phyloP scores from a whole-genome alignment of 164 flowering plant genomes.

The Stephania yunnanensis region DNA sequence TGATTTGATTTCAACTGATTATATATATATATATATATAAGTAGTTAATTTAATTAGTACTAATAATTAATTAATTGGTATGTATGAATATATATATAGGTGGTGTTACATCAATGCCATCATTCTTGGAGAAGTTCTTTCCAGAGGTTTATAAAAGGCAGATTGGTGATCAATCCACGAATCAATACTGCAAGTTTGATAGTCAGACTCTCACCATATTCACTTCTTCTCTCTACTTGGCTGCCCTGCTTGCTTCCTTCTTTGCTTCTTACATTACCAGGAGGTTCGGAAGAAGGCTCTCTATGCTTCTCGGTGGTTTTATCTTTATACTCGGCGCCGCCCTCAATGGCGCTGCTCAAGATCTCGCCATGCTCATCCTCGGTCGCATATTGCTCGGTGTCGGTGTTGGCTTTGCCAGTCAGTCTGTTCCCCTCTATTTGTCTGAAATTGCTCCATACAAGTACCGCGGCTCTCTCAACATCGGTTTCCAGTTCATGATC shows the following conservation, averaged over 20 bases:
- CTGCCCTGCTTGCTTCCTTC: background rate
- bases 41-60: no score
- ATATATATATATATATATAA: no score
- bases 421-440: background rate
- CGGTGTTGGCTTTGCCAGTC: slow-evolving; percentile 1
- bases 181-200: slow-evolving; percentile 4
- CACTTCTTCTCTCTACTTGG: background rate
- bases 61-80: no score
- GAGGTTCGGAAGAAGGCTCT: background rate
- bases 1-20: no score
- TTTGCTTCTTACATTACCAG: background rate
- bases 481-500: background rate
- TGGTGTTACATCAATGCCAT: background rate
- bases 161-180: background rate
- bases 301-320: background rate
- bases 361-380: slow-evolving; percentile 1
- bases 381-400: background rate
- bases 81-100: background rate
- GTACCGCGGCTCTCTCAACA: background rate
- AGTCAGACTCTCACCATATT: background rate
- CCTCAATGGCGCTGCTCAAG: background rate
- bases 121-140: background rate
- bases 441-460: slow-evolving; percentile 4
- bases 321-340: background rate
- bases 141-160: background rate